phyloP scores from a whole-genome alignment of 169 alveolate genomes.

The Cryptosporidium viatorum region DNA sequence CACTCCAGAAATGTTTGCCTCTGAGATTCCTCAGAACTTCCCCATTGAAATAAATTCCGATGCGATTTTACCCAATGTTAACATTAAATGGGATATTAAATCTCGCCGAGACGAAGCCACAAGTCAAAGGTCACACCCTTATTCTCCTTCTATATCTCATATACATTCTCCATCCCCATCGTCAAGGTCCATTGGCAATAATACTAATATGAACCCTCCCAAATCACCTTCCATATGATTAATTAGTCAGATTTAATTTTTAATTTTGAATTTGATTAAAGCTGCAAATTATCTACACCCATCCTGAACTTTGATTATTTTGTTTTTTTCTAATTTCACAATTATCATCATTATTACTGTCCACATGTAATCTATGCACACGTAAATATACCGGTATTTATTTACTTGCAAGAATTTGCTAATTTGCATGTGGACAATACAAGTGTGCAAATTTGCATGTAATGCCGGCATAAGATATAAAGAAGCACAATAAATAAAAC shows the following conservation, averaged over 20 bases:
- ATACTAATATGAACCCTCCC: neutral
- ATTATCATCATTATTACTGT: neutral
- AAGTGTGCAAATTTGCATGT: neutral
- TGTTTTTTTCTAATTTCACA: neutral
- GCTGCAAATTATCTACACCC: neutral
- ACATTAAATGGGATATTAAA: neutral
- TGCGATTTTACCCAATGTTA: neutral
- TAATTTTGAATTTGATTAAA: neutral
- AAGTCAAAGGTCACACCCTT: slow-evolving; percentile 52
- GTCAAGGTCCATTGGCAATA: slow-evolving; percentile 13
- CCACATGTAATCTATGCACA: slow-evolving; percentile 6
- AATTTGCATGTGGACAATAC: neutral
- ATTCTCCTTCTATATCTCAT: slow-evolving; percentile 15
- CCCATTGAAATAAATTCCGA: neutral
- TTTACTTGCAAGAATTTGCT: neutral
- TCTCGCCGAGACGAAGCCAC: slow-evolving; percentile 6
- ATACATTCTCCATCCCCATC: slow-evolving; percentile 41
- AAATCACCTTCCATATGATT: slow-evolving; percentile 19
- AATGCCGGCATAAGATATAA: neutral
- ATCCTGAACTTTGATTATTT: neutral
- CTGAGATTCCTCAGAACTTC: slow-evolving; percentile 74
- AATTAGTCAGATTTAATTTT: slow-evolving; percentile 60
- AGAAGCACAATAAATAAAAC: neutral
- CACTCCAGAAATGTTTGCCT: slow-evolving; percentile 75
- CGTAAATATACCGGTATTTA: neutral